Base-by-base conservation (phyloP, 148 eudicot genomes). In the Oxyria digyna region DNA sequence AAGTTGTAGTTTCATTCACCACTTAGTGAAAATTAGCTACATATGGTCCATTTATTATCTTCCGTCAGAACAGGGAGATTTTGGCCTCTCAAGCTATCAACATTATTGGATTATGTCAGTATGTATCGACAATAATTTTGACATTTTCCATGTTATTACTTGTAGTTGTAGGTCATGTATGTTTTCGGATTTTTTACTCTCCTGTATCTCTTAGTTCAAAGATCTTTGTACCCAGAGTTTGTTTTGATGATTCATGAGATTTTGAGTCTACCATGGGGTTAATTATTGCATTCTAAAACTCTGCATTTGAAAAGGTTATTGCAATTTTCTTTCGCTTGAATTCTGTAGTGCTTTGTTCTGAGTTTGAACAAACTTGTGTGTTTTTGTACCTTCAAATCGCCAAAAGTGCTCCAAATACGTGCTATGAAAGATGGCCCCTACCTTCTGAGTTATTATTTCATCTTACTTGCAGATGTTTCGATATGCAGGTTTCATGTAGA, bases 401-500 rank as follows among this genome's bases (percentile, higher is more conserved):
- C 17, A 23, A 23, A 54, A 24, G 14, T 54, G 14, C 3, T 54
- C 62, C 32, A 54, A 9, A 54, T 24, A 23, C 31, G 6, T 11
- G 29, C 27, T n/a, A 24, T 54, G 31, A 21, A 54, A 54, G 27
- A 13, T 23, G 62, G 31, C 62, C 24, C 62, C 29, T 24, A 54
- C 31, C 31, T 31, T 24, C 62, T 26, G 31, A 54, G 11, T 40
- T 6, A 42, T 27, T 64, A 23, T 33, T 66, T 66, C 17, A n/a
- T 42, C 66, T 32, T 50, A 27, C 62, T 75, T 64, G 27, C 9
- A 24, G 73, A 10, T 49, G 52, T 65, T 71, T 71, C 65, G 31
- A 40, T 59, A 35, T 73, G 73, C 80, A 94, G 98, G 98, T 94
- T 94, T 76, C 98, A 94, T 76, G 98, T 94, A 75, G 98, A 94